Base-by-base conservation (phyloP, 345 rosid species). In the Populus ilicifolia region DNA sequence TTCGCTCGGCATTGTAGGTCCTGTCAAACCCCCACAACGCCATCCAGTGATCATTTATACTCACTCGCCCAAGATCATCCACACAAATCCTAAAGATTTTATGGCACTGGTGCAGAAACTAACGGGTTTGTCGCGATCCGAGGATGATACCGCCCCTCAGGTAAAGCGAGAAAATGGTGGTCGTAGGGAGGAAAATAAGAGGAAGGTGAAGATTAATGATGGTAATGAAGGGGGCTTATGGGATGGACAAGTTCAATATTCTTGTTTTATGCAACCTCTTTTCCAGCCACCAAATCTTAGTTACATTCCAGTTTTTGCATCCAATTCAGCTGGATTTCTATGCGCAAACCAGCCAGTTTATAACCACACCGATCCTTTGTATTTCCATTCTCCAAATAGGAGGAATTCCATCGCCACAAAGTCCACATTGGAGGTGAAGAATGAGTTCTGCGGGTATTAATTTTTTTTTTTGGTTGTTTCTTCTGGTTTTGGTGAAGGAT, bases 31-130 rank as follows among this genome's bases (percentile, higher is more conserved):
- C 13, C 89, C 67, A 46, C 88, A 84, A 18, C 92, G 90, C 6
- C 97, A 89, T 36, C 99, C 99, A 6, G 98, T 96, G 41, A 93
- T 96, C 74, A 96, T 96, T 66, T 94, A 96, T 87, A 94, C 99
- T 11, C 98, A 92, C 75, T 89, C 97, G 11, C 98, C 99, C 7
- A 92, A 89, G 78, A 67, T 96, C 73, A 96, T 96, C 81, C 97
- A 91, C 80, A 96, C 98, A 0, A 87, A 92, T 54, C 97, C 98
- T 3, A 84, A 78, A 59, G 97, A 94, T 82, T 94, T 94, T 80
- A 93, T 93, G 98, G 92, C 92, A 33, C 80, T 96, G 70, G 98
- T 93, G 71, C 99, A 93, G 38, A 95, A 92, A 74, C 92, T 95
- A 63, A 95, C 99, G 2, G 99, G 99, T 1, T 78, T 89, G 36